Base-by-base conservation (phyloP, 495 filamentous ascomycete genomes). In the Penicillium malachiteum region DNA sequence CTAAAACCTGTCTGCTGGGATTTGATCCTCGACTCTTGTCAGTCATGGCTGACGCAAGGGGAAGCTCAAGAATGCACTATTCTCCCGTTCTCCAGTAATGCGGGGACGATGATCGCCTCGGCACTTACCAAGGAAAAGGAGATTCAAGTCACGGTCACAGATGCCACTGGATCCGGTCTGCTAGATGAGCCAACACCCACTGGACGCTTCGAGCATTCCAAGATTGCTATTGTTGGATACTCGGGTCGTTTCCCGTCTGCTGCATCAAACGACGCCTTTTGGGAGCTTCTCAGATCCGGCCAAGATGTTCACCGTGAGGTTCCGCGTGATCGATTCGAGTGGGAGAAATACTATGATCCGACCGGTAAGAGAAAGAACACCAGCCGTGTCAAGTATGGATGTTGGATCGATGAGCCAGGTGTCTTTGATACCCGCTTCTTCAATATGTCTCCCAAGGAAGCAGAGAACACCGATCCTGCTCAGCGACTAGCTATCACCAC, bases 381-480 rank as follows among this genome's bases (percentile, higher is more conserved):
- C 37, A 86, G 79, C 39, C 83, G 88, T 59, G 89, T 87, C 0
- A 86, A 83, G 0, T 92, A 86, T 57, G 91, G 91, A 2, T 91
- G 88, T 72, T 96, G 87, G 77, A 87, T 95, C 56, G 81, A 92
- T 50, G 80, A 92, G 39, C 88, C 89, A 0, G 87, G 85, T 5
- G 68, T 86, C 18, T 96, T 96, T 64, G 91, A 96, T 58, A 81
- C 87, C 13, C 78, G 83, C 0, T 93, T 95, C 72, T 96, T 96
- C 83, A 92, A 90, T 70, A 92, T 96, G 82, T 96, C 91, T 8
- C 90, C 91, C 1, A 84, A 88, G 54, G 91, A 96, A 73, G 91
- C 91, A 3, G 76, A 78, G 34, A 87, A 92, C 58, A 90, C 88
- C 0, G 91, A 96, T 67, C 91, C 91, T 0, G 89, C 90, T 75